phyloP scores from a whole-genome alignment of 306 rosid species.

The Hylodesmum podocarpum region DNA sequence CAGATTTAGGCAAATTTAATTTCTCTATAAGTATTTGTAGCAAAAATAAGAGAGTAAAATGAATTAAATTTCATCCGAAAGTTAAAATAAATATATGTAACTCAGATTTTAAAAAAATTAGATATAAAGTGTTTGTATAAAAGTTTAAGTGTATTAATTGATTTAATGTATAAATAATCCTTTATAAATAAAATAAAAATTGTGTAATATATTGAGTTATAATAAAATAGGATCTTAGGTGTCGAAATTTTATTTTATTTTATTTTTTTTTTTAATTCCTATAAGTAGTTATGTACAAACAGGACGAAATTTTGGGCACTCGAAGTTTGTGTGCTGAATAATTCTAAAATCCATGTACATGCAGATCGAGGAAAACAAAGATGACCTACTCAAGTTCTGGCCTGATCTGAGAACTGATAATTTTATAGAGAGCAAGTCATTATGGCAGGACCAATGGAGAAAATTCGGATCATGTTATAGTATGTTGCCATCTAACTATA shows the following conservation, averaged over 20 bases:
- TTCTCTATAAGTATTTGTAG: not conserved
- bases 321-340: not conserved
- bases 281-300: not conserved
- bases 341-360: not conserved
- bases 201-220: no score
- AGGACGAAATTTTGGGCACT: no score
- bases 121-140: no score
- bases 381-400: not conserved
- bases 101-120: no score
- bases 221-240: no score
- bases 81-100: no score
- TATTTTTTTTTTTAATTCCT: not conserved
- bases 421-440: not conserved
- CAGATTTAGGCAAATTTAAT: no score
- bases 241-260: no score
- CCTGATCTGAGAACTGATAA: constrained; percentile 12
- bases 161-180: no score
- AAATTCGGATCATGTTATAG: not conserved
- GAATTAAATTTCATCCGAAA: no score
- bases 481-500: not conserved
- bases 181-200: no score
- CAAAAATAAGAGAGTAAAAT: no score
- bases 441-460: not conserved
- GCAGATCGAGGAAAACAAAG: not conserved
- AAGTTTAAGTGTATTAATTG: not conserved